Evolutionary conservation across 2,329 filamentous ascomycete species (phyloP).

Genomic region (Xylaria sp.): DNA sequence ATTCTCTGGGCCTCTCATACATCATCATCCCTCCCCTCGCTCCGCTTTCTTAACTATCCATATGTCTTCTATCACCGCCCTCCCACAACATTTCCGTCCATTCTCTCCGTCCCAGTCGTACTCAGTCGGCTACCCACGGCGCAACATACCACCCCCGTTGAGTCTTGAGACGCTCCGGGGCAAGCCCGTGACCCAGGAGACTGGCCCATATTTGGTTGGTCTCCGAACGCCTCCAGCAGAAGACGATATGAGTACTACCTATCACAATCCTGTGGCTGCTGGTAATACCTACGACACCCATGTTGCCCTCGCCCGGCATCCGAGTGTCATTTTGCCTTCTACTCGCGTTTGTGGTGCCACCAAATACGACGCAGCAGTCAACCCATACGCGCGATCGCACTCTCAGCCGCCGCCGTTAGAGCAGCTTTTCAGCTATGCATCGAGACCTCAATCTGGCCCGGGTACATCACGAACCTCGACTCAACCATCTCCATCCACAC

Average conservation of each 20-base stretch:
- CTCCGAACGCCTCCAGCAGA: constrained; percentile 58
- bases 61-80: constrained; percentile 41
- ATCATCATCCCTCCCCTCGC: not conserved
- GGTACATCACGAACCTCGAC: constrained; percentile 43
- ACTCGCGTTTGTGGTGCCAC: constrained; percentile 40
- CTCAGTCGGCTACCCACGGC: constrained; percentile 27
- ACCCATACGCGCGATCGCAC: constrained; percentile 40
- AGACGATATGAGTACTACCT: constrained; percentile 58
- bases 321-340: constrained; percentile 43
- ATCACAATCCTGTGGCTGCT: constrained; percentile 51
- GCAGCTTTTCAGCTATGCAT: constrained; percentile 30
- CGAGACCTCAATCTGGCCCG: constrained; percentile 30
- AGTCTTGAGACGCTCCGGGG: constrained; percentile 33
- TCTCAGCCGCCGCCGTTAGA: constrained; percentile 43
- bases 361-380: constrained; percentile 43
- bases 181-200: constrained; percentile 32
- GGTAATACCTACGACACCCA: constrained; percentile 53
- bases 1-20: constrained; percentile 16
- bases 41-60: constrained; percentile 34
- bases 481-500: constrained; percentile 47
- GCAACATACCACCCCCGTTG: constrained; percentile 25
- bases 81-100: constrained; percentile 34
- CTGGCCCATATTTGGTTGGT: constrained; percentile 44
- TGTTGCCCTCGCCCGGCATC: constrained; percentile 48
- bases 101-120: constrained; percentile 38